A percentile compares a stretch with the other conserved stretches of the same genome.
Conservation (phyloP, 345 rosid genomes). For the Salix udensis region DNA sequence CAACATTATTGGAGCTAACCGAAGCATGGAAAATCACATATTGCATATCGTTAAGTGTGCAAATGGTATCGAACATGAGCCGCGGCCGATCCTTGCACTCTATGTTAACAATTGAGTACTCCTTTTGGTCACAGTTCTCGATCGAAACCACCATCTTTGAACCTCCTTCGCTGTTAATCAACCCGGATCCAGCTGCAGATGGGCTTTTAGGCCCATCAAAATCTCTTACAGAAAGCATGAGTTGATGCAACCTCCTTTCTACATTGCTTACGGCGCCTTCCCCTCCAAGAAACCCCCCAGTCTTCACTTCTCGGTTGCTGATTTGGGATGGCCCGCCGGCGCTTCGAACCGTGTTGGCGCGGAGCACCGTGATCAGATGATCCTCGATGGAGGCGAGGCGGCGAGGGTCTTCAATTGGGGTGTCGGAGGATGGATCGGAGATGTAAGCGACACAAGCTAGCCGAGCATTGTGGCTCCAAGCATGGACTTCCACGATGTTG, state of each 20-base stretch:
- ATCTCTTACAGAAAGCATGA: constrained; percentile 67
- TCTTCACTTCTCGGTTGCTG: constrained; percentile 39
- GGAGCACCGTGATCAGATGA: constrained; percentile 54
- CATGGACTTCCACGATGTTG: constrained; percentile 65
- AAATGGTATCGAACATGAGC: constrained; percentile 77
- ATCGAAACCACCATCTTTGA: constrained; percentile 38
- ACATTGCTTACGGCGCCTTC: constrained; percentile 41
- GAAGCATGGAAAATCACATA: constrained; percentile 79
- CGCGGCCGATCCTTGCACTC: constrained; percentile 58
- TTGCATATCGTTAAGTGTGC: constrained; percentile 73
- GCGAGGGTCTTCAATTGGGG: constrained; percentile 52
- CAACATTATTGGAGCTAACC: constrained; percentile 33
- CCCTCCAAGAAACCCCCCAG: constrained; percentile 34
- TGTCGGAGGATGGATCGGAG: constrained; percentile 44
- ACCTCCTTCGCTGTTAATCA: constrained; percentile 18
- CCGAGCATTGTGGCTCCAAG: constrained; percentile 77
- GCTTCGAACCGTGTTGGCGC: constrained; percentile 29
- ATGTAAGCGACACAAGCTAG: constrained; percentile 64
- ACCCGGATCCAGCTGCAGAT: constrained; percentile 1
- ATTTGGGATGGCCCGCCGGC: constrained; percentile 23
- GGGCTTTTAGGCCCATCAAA: constrained; percentile 32
- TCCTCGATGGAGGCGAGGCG: constrained; percentile 63
- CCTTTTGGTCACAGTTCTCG: constrained; percentile 60
- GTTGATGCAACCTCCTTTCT: constrained; percentile 68
- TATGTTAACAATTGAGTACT: constrained; percentile 63